Base-by-base conservation (phyloP, 2,329 filamentous ascomycete genomes). In the Ophiostoma sp. region DNA sequence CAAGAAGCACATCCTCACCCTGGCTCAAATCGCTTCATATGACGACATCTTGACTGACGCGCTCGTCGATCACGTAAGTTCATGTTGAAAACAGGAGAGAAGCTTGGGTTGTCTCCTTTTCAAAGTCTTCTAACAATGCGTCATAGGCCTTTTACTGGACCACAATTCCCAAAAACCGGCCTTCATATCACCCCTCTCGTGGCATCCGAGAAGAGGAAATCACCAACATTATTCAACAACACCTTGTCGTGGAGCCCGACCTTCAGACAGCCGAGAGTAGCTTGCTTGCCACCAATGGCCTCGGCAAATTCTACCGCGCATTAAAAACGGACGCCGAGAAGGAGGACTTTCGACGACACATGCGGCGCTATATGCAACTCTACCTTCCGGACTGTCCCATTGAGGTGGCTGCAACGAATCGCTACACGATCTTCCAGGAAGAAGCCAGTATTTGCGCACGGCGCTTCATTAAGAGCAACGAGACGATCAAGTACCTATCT, bases 11-110 rank as follows among this genome's bases (percentile, higher is more conserved):
- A 87, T 87, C 71, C 83, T 99, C 74, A 97, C 93, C 7, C 83
- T 98, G 74, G 88, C 89, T 70, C 93, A 96, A 82, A 82, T 99
- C 75, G 90, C 93, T 44, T 89, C 90, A 65, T 98, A 98, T 81
- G 95, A 99, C 80, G 95, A 99, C 79, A 89, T 98, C 72, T 83
- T 96, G 71, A 99, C 95, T 7, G 95, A 99, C 84, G 91, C 92
- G 73, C 87, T 99, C 67, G 89, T 99, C 70, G 95, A 99, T 79
- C 92, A 94, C 81, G 94, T 97, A 85, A 80, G 90, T 84, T 40
- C 16, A 52, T 47, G 14, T 62, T 18, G 8, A 38, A n/a, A 42
- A 1, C 27, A 38, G 9, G 11, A 60, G 27, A 16, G 27, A 27
- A 27, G 27, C 45, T 42, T 9, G n/a, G 6, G 16, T 16, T 38